Conservation (phyloP, 75 land plant genomes). For the Sequoia sempervirens region DNA sequence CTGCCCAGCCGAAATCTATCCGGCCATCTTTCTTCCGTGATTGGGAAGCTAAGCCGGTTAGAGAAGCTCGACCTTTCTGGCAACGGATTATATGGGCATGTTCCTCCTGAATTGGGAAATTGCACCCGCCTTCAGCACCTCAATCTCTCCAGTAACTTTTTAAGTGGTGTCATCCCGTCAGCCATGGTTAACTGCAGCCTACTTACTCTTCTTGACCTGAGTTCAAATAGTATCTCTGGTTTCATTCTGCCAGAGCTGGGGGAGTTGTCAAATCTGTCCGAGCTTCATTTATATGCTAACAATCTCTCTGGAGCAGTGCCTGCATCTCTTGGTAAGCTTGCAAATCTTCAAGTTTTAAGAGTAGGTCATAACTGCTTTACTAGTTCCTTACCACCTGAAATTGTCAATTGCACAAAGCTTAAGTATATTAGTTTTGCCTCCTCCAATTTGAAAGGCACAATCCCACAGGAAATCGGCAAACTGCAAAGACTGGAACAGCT, state of each 20-base stretch:
- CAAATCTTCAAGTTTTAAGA: constrained; percentile 28
- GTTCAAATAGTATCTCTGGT: constrained; percentile 33
- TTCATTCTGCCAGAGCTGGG: constrained; percentile 17
- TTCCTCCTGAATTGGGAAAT: too few species aligned
- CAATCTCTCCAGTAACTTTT: too few species aligned
- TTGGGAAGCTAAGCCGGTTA: too few species aligned
- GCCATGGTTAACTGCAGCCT: too few species aligned
- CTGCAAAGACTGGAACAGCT: not conserved
- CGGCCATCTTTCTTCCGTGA: too few species aligned
- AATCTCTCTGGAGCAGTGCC: constrained; percentile 35
- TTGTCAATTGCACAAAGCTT: constrained; percentile 25
- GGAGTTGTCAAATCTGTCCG: constrained; percentile 1
- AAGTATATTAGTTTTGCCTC: not conserved
- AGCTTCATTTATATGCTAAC: constrained; percentile 25
- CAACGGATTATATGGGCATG: too few species aligned
- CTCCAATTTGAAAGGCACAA: constrained; percentile 11
- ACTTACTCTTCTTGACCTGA: constrained; percentile 28
- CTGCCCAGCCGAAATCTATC: too few species aligned
- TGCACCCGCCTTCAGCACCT: too few species aligned
- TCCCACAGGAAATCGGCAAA: constrained; percentile 7
- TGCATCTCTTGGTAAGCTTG: constrained; percentile 30
- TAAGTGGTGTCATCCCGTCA: too few species aligned
- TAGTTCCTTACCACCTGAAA: constrained; percentile 30
- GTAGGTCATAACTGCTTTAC: constrained; percentile 22
- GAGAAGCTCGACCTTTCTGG: too few species aligned